Conservation (phyloP, 2,329 filamentous ascomycete genomes). For the Lasiodiplodia citricola region DNA sequence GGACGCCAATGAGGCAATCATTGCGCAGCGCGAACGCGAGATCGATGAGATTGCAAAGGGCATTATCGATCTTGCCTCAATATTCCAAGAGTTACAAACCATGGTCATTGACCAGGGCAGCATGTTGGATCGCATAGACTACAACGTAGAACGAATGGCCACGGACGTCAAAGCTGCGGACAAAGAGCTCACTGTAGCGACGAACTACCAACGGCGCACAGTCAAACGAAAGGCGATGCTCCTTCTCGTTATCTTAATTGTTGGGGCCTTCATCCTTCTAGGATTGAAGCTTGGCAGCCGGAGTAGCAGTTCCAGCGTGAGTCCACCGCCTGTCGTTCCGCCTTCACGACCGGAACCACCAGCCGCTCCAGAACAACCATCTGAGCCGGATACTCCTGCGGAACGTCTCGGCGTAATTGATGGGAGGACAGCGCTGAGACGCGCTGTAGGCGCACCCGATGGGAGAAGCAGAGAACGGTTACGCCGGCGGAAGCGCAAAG, state of each 20-base stretch:
- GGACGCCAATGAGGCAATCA: conserved; percentile 74
- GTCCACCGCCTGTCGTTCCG: conserved; percentile 22
- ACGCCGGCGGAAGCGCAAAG: conserved; percentile 21
- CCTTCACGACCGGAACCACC: conserved; percentile 16
- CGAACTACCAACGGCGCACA: conserved; percentile 84
- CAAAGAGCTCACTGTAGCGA: conserved; percentile 86
- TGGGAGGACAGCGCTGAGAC: background rate
- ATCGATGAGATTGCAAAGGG: conserved; percentile 98
- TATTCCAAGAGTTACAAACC: conserved; percentile 92
- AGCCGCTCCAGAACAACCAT: background rate
- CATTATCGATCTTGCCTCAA: conserved; percentile 94
- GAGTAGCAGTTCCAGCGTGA: conserved; percentile 10
- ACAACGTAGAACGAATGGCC: conserved; percentile 96
- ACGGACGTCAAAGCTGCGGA: conserved; percentile 91
- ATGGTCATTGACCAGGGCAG: conserved; percentile 72
- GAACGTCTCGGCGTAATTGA: conserved; percentile 5
- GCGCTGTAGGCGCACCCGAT: conserved; percentile 1
- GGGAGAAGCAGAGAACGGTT: conserved; percentile 14
- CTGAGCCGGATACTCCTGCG: conserved; percentile 2
- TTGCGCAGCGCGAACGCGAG: conserved; percentile 90
- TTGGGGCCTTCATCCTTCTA: conserved; percentile 82
- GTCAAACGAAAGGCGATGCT: conserved; percentile 94
- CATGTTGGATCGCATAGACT: conserved; percentile 63
- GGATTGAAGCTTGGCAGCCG: conserved; percentile 70
- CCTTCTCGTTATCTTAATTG: conserved; percentile 81